phyloP scores from a whole-genome alignment of 192 early-diverging fungal genomes.

The Mortierella hygrophila region DNA sequence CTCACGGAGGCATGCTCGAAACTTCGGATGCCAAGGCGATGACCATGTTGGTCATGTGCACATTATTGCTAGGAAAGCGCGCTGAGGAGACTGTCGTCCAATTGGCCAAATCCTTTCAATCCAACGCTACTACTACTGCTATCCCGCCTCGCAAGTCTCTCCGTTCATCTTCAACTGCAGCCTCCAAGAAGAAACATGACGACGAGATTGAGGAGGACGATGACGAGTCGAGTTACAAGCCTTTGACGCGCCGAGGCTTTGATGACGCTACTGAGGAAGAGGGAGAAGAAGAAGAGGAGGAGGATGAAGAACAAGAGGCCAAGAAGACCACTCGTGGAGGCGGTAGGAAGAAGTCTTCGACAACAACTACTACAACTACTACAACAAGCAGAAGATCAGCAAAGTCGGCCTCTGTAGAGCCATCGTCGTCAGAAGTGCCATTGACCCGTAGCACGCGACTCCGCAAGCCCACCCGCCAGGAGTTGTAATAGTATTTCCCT shows the following conservation, averaged over 20 bases:
- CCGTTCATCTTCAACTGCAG: not conserved
- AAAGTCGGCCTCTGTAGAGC: not conserved
- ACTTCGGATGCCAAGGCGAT: constrained; percentile 47
- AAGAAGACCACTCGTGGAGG: constrained; percentile 30
- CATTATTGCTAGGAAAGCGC: constrained; percentile 39
- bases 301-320: constrained; percentile 12
- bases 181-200: constrained; percentile 16
- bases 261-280: constrained; percentile 25
- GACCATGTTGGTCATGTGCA: constrained; percentile 48
- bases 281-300: not conserved
- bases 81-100: constrained; percentile 22
- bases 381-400: constrained; percentile 2
- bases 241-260: constrained; percentile 8
- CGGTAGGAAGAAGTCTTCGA: constrained; percentile 24
- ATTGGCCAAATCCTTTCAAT: constrained; percentile 9
- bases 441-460: constrained; percentile 23
- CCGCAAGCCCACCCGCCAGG: constrained; percentile 35
- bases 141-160: not conserved
- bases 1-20: constrained; percentile 34
- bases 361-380: not conserved
- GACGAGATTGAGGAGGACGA: not conserved
- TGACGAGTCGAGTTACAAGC: not conserved
- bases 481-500: constrained; percentile 16
- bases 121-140: not conserved
- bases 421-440: not conserved